Evolutionary conservation across 2,329 filamentous ascomycete genomes (phyloP).

Genomic region (Arthrinium puccinioides): DNA sequence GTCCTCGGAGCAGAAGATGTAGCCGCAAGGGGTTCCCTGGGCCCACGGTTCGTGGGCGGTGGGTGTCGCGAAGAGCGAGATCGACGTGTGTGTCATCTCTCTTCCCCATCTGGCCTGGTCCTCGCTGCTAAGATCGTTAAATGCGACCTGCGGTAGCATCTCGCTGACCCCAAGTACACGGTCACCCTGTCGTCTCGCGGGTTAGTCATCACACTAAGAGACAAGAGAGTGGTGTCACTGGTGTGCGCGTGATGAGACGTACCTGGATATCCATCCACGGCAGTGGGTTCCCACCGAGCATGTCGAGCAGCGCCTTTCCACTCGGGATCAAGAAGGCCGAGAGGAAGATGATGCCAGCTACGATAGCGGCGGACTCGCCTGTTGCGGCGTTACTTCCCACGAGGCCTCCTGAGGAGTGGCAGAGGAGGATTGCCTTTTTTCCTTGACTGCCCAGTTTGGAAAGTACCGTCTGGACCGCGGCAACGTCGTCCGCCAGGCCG

Average conservation of each 20-base stretch:
- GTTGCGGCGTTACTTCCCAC: constrained; percentile 5
- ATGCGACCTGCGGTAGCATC: constrained; percentile 5
- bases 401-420: constrained; percentile 5
- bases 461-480: constrained; percentile 4
- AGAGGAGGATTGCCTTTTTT: neutral
- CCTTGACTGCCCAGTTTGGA: neutral
- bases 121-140: constrained; percentile 7
- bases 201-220: too few species aligned
- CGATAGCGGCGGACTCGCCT: neutral
- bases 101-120: constrained; percentile 5
- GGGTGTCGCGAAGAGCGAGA: constrained; percentile 6
- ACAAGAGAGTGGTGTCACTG: too few species aligned
- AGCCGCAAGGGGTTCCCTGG: constrained; percentile 7
- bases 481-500: constrained; percentile 3
- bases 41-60: constrained; percentile 11
- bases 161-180: constrained; percentile 5
- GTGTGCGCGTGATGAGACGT: neutral
- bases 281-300: constrained; percentile 8
- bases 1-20: constrained; percentile 9
- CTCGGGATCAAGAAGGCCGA: constrained; percentile 6
- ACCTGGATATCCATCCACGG: constrained; percentile 11
- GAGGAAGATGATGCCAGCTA: constrained; percentile 5
- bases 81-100: constrained; percentile 9
- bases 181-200: constrained; percentile 9
- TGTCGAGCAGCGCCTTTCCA: constrained; percentile 5